Conservation (phyloP, 768 basidiomycete species). For the Tricholoma furcatifolium region DNA sequence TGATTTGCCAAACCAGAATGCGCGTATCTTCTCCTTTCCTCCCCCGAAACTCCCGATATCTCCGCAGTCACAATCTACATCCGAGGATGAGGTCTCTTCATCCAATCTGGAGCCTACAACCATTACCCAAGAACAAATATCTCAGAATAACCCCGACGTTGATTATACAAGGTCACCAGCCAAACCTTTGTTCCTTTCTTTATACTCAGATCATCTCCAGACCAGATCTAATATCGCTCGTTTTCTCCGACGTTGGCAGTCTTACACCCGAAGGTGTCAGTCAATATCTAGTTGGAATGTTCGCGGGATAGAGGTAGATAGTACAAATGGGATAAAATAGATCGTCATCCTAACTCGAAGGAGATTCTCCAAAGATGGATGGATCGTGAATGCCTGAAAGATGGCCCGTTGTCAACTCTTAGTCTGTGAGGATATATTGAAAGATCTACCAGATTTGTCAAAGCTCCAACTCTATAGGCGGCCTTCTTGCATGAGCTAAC, state of each 20-base stretch:
- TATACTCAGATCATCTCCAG: slow-evolving; percentile 33
- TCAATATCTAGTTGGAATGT: slow-evolving; percentile 95
- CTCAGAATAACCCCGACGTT: slow-evolving; percentile 82
- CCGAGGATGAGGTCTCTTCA: slow-evolving; percentile 23
- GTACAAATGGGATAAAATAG: too few species aligned
- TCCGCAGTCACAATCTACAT: slow-evolving; percentile 18
- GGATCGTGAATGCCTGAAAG: too few species aligned
- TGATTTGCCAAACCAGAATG: slow-evolving; percentile 81
- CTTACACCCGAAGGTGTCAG: slow-evolving; percentile 92
- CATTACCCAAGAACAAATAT: slow-evolving; percentile 84
- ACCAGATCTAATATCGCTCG: slow-evolving; percentile 90
- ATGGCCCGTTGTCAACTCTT: not conserved
- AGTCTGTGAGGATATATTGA: too few species aligned
- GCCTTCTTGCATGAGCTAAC: too few species aligned
- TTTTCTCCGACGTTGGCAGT: slow-evolving; percentile 93
- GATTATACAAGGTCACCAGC: slow-evolving; percentile 82
- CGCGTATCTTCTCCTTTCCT: slow-evolving; percentile 73
- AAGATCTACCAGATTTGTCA: too few species aligned
- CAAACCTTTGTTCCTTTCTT: not conserved
- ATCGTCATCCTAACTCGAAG: too few species aligned
- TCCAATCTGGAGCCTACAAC: slow-evolving; percentile 24
- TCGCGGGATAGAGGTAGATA: slow-evolving; percentile 53
- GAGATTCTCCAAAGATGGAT: too few species aligned
- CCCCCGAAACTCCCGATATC: slow-evolving; percentile 29
- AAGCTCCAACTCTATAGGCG: too few species aligned